Base-by-base conservation (phyloP, 2,329 filamentous ascomycete species). In the Colletotrichum spinosum region DNA sequence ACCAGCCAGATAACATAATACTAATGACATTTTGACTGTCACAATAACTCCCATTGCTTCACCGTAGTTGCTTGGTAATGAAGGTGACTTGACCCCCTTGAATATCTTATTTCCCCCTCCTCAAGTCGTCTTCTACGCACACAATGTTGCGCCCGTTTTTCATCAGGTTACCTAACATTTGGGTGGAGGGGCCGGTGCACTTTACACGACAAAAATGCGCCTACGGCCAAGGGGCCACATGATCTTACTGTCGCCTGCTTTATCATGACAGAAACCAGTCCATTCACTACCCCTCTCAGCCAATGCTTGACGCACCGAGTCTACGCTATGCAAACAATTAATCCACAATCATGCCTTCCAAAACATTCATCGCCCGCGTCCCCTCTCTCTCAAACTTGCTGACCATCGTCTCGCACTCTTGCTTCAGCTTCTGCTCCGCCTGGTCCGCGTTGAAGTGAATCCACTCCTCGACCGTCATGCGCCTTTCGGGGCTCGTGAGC, bases 401-500 rank as follows among this genome's bases (percentile, higher is more conserved):
- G 6, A 99, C 93, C 77, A 97, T 87, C 34, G 88, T 81, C 80
- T 98, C 95, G 73, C 94, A 97, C 75, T 97, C 92, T 41, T 84
- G 80, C 73, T 90, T 90, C 60, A 99, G 81, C 75, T 89, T 90
- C 77, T 90, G 88, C 80, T 98, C 94, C 0, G 92, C 93, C 74
- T 90, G 84, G 67, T 86, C 85, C 0, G 96, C 96, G 70, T 96
- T 94, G 78, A 90, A 87, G 63, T 89, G 83, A 44, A 99, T 91
- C 93, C 95, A 99, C 77, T 97, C 90, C 76, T 97, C 93, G 0
- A 98, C 93, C 6, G 90, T 95, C 94, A 99, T 97, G 42, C 86
- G 83, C 81, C 91, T 94, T 80, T 98, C 96, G 0, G 89, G 87
- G 57, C 86, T 91, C 2, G 87, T 90, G 57, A 99, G 79, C 12